Evolutionary conservation across 2,329 filamentous ascomycete genomes (phyloP), one percentile per base, ranked within the genome.

Genomic region (Penicillium palitans): DNA sequence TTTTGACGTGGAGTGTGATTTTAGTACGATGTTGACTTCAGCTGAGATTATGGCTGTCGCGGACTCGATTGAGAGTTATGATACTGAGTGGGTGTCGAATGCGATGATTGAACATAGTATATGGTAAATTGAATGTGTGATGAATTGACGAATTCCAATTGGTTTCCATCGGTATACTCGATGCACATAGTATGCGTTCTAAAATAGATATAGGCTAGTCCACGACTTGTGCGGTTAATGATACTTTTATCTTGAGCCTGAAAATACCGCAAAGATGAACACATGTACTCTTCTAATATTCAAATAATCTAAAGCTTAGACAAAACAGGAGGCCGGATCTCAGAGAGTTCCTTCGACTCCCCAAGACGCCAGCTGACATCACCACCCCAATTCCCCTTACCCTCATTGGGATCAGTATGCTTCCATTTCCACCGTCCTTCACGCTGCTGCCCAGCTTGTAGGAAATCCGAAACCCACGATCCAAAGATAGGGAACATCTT

Each of bases 401-500:
- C 70, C 2, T 62, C 54, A 33, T 68, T 68, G 15, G 64, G 61
- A 33, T 68, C 27, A 1, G 55, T 52, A 13, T 65, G 66, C 71
- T 83, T 84, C 83, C 83, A 86, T 19, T 76, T 68, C 83, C 83
- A 86, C 27, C 81, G 71, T 3, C 68, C 52, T 19, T 79, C 69
- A 1, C 68, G 68, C 68, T 86, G 83, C 35, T 57, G 45, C 4
- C 50, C 51, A 40, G 76, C 71, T 24, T 77, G 73, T 0, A 87
- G 51, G 6, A 86, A 63, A 12, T 79, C 74, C 44, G 70, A 74
- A 2, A 85, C 79, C 78, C 82, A 87, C n/a, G 73, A 68, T 0
- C 85, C 84, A n/a, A 84, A 74, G 25, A 85, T 77, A 0, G 84
- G 84, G 49, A 87, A 77, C 82, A 87, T 85, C 71, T 87, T 87